Percentiles rank a stretch among this genome's conserved stretches.
Conservation (phyloP, 1,284 basidiomycete species). For the Ustilago sp. region DNA sequence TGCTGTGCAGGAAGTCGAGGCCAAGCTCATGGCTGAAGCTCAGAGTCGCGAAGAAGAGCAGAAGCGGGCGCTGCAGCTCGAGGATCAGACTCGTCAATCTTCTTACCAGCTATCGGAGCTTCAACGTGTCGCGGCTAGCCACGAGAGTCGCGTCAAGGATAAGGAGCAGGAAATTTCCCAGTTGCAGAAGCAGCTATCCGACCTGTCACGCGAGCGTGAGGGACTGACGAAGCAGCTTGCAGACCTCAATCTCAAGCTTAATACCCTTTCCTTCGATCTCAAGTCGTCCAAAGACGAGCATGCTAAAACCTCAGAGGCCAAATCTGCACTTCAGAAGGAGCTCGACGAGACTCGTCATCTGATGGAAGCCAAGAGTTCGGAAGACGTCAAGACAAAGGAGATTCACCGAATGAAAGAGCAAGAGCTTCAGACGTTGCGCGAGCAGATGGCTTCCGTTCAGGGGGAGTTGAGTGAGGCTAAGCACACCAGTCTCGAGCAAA, state of each 20-base stretch:
- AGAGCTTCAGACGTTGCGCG: constrained; percentile 82
- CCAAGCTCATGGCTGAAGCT: constrained; percentile 78
- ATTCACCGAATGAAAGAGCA: constrained; percentile 87
- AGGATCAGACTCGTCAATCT: constrained; percentile 71
- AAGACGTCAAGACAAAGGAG: constrained; percentile 85
- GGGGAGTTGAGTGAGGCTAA: constrained; percentile 60
- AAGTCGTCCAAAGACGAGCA: constrained; percentile 77
- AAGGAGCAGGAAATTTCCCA: constrained; percentile 81
- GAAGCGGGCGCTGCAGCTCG: constrained; percentile 51
- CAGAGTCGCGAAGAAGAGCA: constrained; percentile 71
- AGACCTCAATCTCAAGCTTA: constrained; percentile 78
- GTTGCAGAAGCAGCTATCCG: constrained; percentile 75
- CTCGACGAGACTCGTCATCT: constrained; percentile 81
- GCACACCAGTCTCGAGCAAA: constrained; percentile 64
- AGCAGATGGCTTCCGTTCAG: constrained; percentile 73
- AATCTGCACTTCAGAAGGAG: constrained; percentile 80
- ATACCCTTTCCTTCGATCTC: constrained; percentile 78
- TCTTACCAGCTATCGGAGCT: constrained; percentile 84
- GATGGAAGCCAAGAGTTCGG: constrained; percentile 85
- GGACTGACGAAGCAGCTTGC: constrained; percentile 72
- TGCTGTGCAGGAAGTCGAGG: constrained; percentile 79
- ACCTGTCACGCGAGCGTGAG: constrained; percentile 71
- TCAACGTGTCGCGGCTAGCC: constrained; percentile 80
- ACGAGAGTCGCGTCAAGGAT: constrained; percentile 80
- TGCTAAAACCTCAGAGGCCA: constrained; percentile 73